Conservation (phyloP, 495 filamentous ascomycete species). For the Aspergillus funiculosus region DNA sequence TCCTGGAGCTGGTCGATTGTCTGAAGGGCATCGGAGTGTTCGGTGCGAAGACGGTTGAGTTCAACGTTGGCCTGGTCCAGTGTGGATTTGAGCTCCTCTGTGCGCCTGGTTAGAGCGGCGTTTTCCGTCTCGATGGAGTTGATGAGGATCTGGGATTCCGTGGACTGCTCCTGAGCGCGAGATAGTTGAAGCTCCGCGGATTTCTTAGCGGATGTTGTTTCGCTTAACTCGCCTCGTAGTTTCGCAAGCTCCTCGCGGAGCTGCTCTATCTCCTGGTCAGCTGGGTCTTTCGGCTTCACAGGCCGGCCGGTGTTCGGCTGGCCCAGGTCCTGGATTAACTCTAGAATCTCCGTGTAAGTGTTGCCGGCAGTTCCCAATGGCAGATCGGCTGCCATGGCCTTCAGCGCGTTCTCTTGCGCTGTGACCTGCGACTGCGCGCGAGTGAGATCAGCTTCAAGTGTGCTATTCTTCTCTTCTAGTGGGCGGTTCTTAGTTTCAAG, state of each 20-base stretch:
- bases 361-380: slow-evolving; percentile 30
- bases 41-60: slow-evolving; percentile 29
- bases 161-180: slow-evolving; percentile 33
- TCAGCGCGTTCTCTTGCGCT: slow-evolving; percentile 40
- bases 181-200: slow-evolving; percentile 31
- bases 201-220: slow-evolving; percentile 24
- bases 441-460: slow-evolving; percentile 37
- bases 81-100: slow-evolving; percentile 31
- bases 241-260: slow-evolving; percentile 28
- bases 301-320: slow-evolving; percentile 16
- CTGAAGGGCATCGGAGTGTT: slow-evolving; percentile 43
- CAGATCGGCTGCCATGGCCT: slow-evolving; percentile 38
- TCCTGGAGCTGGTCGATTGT: slow-evolving; percentile 87
- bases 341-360: slow-evolving; percentile 41
- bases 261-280: slow-evolving; percentile 21
- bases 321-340: slow-evolving; percentile 38
- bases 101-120: slow-evolving; percentile 30
- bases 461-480: slow-evolving; percentile 40
- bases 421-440: slow-evolving; percentile 40
- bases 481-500: slow-evolving; percentile 37
- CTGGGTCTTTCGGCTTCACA: slow-evolving; percentile 21
- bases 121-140: slow-evolving; percentile 46
- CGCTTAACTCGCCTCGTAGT: slow-evolving; percentile 28
- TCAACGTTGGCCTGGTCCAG: slow-evolving; percentile 34
- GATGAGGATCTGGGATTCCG: slow-evolving; percentile 39